Evolutionary conservation across 805 yeast species (phyloP), one percentile per base, ranked within the genome.

Genomic region (Candida quercuum): DNA sequence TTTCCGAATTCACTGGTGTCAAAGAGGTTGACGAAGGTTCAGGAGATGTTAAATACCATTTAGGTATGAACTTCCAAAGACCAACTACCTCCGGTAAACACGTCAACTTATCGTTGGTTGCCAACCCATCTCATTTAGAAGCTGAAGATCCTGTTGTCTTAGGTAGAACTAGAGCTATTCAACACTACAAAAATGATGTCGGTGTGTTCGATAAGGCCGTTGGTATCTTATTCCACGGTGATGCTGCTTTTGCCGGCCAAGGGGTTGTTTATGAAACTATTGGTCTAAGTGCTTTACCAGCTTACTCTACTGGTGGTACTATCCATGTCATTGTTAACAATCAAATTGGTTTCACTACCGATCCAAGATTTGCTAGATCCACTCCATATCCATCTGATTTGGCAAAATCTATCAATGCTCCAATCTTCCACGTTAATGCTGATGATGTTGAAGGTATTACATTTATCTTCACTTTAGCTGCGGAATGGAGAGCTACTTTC

Each of bases 281-380:
- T 85, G 98, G 98, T 41, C 84, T 93, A 69, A 76, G 86, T 54
- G 77, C 79, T 54, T 75, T 93, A 59, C 96, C 96, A 51, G 96
- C 93, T 51, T 93, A 86, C 71, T 77, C 96, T 36, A 89, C 98
- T 34, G 99, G 99, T 71, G 99, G 99, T 74, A 88, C 98, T 36
- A 73, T 93, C 51, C 99, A 93, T 67, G 78, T 93, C 49, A 89
- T 93, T 57, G 88, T 93, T 48, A 93, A 93, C 70, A 93, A 93
- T 72, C 99, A 93, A 76, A 91, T 93, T 63, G 99, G 99, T 66
- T 93, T 93, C 78, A 93, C 99, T 49, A 93, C 99, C 36, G 98
- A 93, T 63, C 99, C 99, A 50, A 78, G 96, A 71, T 82, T 83
- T 56, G 88, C 97, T 26, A 84, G 99, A 72, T 91, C 98, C 19